Conservation (phyloP, 2,329 filamentous ascomycete genomes). For the Diaporthe nobilis region DNA sequence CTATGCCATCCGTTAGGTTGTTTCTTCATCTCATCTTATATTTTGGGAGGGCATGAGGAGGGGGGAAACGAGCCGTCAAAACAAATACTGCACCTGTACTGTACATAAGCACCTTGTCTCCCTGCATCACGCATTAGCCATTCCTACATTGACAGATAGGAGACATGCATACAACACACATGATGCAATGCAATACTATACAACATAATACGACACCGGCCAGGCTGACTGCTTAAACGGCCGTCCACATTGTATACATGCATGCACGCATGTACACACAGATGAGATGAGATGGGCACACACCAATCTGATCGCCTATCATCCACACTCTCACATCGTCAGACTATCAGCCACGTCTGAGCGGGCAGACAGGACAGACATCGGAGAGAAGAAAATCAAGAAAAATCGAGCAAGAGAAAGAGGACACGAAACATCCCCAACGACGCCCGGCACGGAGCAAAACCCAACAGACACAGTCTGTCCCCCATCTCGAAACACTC, state of each 20-base stretch:
- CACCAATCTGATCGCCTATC: background rate
- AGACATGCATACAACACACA: conserved; percentile 6
- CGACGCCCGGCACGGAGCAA: background rate
- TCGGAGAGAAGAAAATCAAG: background rate
- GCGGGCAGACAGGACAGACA: background rate
- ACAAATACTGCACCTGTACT: background rate
- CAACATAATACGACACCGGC: background rate
- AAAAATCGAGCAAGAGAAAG: background rate
- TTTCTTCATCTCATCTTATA: conserved; percentile 14
- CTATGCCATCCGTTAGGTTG: conserved; percentile 51
- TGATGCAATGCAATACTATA: conserved; percentile 11
- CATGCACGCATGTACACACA: background rate
- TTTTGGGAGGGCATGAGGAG: background rate
- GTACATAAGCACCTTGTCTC: conserved; percentile 5
- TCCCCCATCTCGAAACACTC: conserved; percentile 13
- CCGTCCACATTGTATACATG: background rate
- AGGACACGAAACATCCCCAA: background rate
- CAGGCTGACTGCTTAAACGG: conserved; percentile 7
- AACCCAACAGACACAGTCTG: background rate
- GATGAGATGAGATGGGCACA: background rate
- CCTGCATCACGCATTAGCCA: conserved; percentile 11
- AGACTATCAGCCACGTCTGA: background rate
- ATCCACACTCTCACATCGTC: background rate
- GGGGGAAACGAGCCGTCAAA: background rate
- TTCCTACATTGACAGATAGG: too few species aligned